A percentile compares a stretch with the other conserved stretches of the same genome.
Evolutionary conservation across 257 asterid species (phyloP).

Genomic region (Jaltomata sinuosa): DNA sequence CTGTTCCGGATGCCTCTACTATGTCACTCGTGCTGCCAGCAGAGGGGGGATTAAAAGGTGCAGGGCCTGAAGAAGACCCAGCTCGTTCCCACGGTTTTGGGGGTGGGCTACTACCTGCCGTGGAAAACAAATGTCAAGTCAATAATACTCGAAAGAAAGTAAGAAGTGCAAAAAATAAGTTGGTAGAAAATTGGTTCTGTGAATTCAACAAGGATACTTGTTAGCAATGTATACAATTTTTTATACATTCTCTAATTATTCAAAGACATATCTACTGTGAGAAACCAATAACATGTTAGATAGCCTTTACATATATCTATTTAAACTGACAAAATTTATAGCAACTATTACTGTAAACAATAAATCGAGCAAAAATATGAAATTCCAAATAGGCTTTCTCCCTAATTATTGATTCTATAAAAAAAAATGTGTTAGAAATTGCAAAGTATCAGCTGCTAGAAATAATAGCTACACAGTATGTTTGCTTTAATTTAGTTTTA

Average conservation of each 20-base stretch:
- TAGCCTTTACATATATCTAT: neutral
- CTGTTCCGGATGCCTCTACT: constrained; percentile 93
- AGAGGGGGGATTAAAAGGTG: constrained; percentile 82
- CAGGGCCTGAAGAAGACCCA: constrained; percentile 69
- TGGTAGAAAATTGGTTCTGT: neutral
- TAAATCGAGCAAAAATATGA: neutral
- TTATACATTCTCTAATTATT: neutral
- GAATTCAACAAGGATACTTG: neutral
- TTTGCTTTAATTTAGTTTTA: neutral
- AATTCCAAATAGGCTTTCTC: neutral
- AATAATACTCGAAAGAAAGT: neutral
- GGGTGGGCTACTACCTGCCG: constrained; percentile 53
- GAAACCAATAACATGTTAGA: neutral
- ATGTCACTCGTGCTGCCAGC: constrained; percentile 79
- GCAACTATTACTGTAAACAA: neutral
- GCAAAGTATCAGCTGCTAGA: neutral
- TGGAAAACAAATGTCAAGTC: neutral
- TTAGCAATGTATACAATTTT: neutral
- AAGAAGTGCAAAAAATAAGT: neutral
- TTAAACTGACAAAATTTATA: neutral
- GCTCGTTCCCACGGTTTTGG: constrained; percentile 96
- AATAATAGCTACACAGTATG: neutral
- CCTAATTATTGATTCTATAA: neutral
- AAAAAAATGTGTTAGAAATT: neutral
- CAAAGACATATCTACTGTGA: neutral